These are phyloP conservation scores for Platanthera guangdongensis DNA, from an alignment of 106 monocot genomes.

Conservation along the genomic window DNA sequence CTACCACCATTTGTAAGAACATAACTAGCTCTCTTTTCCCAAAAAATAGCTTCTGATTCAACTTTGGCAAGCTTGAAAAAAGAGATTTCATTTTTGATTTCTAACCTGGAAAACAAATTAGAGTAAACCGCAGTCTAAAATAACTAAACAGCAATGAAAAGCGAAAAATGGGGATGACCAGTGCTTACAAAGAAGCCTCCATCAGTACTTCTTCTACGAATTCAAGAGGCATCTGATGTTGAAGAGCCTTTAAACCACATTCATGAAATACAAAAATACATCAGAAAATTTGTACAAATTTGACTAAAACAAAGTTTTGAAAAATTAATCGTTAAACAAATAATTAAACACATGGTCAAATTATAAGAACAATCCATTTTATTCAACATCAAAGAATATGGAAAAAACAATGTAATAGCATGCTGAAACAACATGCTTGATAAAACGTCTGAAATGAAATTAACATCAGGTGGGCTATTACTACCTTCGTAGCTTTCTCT, in stretches of 20 bases:
- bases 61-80: slow-evolving; percentile 35
- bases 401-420: neutral
- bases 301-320: neutral
- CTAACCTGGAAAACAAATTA: slow-evolving; percentile 27
- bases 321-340: neutral
- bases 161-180: neutral
- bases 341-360: neutral
- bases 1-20: slow-evolving; percentile 28
- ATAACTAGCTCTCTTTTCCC: slow-evolving; percentile 59
- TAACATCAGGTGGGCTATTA: neutral
- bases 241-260: slow-evolving; percentile 22
- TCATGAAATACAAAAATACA: slow-evolving; percentile 1
- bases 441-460: neutral
- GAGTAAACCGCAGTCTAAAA: slow-evolving; percentile 4
- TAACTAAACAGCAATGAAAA: slow-evolving; percentile 2
- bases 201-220: slow-evolving; percentile 21
- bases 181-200: slow-evolving; percentile 37
- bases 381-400: neutral
- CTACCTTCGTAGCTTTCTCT: slow-evolving; percentile 49
- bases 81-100: slow-evolving; percentile 37
- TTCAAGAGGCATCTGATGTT: slow-evolving; percentile 23
- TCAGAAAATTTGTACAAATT: neutral
- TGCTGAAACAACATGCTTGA: neutral
- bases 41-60: slow-evolving; percentile 28
- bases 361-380: neutral